A percentile compares a stretch with the other conserved stretches of the same genome.
These are phyloP conservation scores for Didymella glomerata DNA, from an alignment of 2,329 filamentous ascomycete species.

Conservation along the genomic window DNA sequence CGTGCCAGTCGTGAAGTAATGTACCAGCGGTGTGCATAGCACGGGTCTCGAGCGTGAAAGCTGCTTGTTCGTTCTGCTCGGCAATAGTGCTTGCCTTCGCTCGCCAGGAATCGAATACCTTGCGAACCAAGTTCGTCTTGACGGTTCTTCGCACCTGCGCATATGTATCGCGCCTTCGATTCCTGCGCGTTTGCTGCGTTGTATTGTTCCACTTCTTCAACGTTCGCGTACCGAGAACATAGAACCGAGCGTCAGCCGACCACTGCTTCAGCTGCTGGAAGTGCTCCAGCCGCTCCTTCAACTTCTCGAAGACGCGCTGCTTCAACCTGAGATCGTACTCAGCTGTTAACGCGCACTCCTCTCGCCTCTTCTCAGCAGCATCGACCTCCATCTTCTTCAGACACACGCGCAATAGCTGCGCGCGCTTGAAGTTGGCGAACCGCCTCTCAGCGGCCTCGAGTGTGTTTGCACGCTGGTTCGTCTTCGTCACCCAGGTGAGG, in stretches of 20 bases:
- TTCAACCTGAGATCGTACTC: slow-evolving; percentile 54
- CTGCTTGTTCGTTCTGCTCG: slow-evolving; percentile 44
- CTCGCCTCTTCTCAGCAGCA: slow-evolving; percentile 35
- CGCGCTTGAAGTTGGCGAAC: slow-evolving; percentile 44
- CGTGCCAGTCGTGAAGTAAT: slow-evolving; percentile 56
- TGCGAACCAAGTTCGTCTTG: slow-evolving; percentile 63
- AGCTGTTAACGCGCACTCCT: slow-evolving; percentile 51
- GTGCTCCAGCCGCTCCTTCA: slow-evolving; percentile 53
- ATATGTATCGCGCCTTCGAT: slow-evolving; percentile 65
- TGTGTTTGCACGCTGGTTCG: slow-evolving; percentile 36
- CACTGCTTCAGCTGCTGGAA: slow-evolving; percentile 59
- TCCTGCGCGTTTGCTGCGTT: slow-evolving; percentile 60
- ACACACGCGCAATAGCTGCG: slow-evolving; percentile 37
- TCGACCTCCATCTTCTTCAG: slow-evolving; percentile 41
- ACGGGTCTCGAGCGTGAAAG: slow-evolving; percentile 34
- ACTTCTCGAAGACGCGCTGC: slow-evolving; percentile 47
- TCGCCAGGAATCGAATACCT: slow-evolving; percentile 51
- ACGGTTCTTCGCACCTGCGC: slow-evolving; percentile 60
- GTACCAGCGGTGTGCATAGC: slow-evolving; percentile 37
- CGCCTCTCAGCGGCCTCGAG: slow-evolving; percentile 43
- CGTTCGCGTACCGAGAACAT: slow-evolving; percentile 60
- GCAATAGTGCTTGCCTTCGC: slow-evolving; percentile 32
- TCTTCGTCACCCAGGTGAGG: slow-evolving; percentile 41
- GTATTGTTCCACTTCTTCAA: slow-evolving; percentile 62
- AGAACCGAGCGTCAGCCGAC: slow-evolving; percentile 65